Conservation (phyloP, 768 basidiomycete species). For the Galerina sulciceps region DNA sequence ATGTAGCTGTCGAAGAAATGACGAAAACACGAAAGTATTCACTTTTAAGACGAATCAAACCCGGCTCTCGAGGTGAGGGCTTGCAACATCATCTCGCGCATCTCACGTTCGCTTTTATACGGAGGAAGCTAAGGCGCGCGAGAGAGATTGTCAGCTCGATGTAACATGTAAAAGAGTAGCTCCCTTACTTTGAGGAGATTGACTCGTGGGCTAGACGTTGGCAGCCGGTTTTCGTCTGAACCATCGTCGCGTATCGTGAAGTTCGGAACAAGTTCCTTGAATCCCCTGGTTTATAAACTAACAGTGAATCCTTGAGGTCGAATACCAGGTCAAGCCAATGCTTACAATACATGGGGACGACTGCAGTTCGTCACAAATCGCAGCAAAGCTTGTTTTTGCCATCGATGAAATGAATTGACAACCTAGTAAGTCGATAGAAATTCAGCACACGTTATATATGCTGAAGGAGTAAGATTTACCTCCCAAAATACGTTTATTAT, state of each 20-base stretch:
- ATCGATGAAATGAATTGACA: slow-evolving; percentile 76
- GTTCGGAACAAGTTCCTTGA: slow-evolving; percentile 88
- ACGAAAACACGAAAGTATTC: too few species aligned
- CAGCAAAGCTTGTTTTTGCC: slow-evolving; percentile 77
- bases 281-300: slow-evolving; percentile 53
- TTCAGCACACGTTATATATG: neutral
- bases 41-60: slow-evolving; percentile 86
- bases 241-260: too few species aligned
- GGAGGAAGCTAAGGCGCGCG: slow-evolving; percentile 62
- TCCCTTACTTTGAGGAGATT: slow-evolving; percentile 86
- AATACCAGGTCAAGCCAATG: slow-evolving; percentile 2
- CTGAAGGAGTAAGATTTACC: slow-evolving; percentile 39
- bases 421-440: slow-evolving; percentile 48
- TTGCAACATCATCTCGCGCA: slow-evolving; percentile 80
- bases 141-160: neutral
- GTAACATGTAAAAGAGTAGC: neutral
- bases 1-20: too few species aligned
- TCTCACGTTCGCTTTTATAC: slow-evolving; percentile 63
- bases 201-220: slow-evolving; percentile 86
- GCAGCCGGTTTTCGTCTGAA: slow-evolving; percentile 71
- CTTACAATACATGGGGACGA: slow-evolving; percentile 84
- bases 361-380: slow-evolving; percentile 94
- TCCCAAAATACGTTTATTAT: slow-evolving; percentile 87
- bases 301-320: neutral
- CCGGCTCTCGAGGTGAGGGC: slow-evolving; percentile 89